phyloP scores from a whole-genome alignment of 1,284 basidiomycete species.

The Irpex sp. region DNA sequence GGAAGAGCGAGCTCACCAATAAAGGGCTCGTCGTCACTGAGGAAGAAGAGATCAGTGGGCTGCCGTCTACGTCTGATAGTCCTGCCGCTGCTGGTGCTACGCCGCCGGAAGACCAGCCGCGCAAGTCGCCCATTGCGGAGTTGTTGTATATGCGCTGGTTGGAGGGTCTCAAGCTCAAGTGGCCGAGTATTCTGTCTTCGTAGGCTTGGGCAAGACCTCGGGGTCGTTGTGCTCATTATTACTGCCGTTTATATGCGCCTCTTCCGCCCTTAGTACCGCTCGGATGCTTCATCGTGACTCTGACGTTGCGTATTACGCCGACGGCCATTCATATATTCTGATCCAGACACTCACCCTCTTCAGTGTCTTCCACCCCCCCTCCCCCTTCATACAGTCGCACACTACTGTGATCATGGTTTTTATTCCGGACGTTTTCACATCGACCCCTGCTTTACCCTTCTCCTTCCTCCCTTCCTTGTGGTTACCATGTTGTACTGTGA shows the following conservation, averaged over 20 bases:
- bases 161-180: slow-evolving; percentile 85
- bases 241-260: not conserved
- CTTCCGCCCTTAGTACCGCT: not conserved
- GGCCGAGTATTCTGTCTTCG: slow-evolving; percentile 66
- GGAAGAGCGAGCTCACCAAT: slow-evolving; percentile 79
- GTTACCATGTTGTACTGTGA: not conserved
- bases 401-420: too few species aligned
- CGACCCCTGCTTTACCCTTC: not conserved
- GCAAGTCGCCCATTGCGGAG: slow-evolving; percentile 86
- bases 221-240: not conserved
- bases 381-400: not conserved
- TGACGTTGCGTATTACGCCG: not conserved
- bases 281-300: not conserved
- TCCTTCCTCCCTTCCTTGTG: not conserved
- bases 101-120: slow-evolving; percentile 26
- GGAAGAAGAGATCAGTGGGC: slow-evolving; percentile 62
- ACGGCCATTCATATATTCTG: not conserved
- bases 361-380: too few species aligned
- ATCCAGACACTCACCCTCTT: not conserved
- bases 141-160: slow-evolving; percentile 95
- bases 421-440: not conserved
- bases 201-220: not conserved
- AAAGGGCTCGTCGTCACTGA: slow-evolving; percentile 78
- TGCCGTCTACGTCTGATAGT: slow-evolving; percentile 34
- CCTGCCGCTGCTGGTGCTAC: slow-evolving; percentile 14